Evolutionary conservation across 177 flowering plant species (phyloP).

Genomic region (Vitis hybrid): DNA sequence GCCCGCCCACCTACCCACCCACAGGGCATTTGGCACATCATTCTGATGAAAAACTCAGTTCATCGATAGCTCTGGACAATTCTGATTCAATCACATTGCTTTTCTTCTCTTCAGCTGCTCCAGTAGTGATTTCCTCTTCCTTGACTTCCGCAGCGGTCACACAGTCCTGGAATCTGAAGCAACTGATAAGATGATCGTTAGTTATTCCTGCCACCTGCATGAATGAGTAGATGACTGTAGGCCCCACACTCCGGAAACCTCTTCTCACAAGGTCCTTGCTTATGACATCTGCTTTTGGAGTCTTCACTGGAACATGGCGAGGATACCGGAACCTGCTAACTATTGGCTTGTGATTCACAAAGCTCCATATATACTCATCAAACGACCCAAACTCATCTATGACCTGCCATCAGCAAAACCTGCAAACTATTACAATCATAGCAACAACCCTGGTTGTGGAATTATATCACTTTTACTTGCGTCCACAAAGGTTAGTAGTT

Average conservation of each 20-base stretch:
- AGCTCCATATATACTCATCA: conserved; percentile 77
- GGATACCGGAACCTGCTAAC: conserved; percentile 63
- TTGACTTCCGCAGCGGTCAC: conserved; percentile 26
- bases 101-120: conserved; percentile 23
- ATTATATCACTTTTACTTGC: conserved; percentile 8
- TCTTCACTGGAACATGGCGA: conserved; percentile 73
- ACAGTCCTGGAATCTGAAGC: conserved; percentile 73
- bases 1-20: not conserved
- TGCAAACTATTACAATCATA: conserved; percentile 17
- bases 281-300: conserved; percentile 72
- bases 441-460: conserved; percentile 6
- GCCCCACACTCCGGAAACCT: conserved; percentile 79
- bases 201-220: conserved; percentile 84
- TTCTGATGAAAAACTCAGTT: conserved; percentile 40
- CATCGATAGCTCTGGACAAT: conserved; percentile 41
- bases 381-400: conserved; percentile 74
- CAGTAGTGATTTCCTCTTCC: conserved; percentile 17
- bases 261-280: conserved; percentile 77
- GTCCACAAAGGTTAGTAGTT: conserved; percentile 12
- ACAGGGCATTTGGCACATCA: conserved; percentile 9
- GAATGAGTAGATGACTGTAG: conserved; percentile 81
- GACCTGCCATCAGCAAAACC: conserved; percentile 52
- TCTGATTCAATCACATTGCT: conserved; percentile 17
- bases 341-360: conserved; percentile 72
- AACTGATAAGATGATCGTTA: conserved; percentile 74